Conservation (phyloP, 176 grass and related monocot genomes). For the Oropetium thomaeum region DNA sequence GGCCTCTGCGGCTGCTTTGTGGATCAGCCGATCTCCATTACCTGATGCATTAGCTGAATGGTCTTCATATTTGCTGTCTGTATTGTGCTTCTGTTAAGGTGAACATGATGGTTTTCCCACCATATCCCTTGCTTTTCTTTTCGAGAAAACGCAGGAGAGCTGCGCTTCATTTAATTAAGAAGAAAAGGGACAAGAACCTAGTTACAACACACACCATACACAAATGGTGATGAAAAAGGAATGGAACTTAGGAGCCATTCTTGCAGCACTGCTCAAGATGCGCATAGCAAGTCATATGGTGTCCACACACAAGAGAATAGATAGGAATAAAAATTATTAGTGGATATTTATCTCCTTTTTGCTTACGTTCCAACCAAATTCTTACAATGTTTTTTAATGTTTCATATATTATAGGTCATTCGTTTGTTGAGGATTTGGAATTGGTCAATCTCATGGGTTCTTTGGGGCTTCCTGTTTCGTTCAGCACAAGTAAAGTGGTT, state of each 20-base stretch:
- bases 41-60: not conserved
- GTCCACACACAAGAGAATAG: not conserved
- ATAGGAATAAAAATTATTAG: not conserved
- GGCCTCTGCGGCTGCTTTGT: not conserved
- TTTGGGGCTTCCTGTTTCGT: conserved; percentile 90
- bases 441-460: conserved; percentile 73
- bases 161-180: too few species aligned
- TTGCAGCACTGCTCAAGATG: not conserved
- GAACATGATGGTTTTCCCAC: too few species aligned
- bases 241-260: not conserved
- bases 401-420: conserved; percentile 22
- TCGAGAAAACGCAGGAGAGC: too few species aligned
- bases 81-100: not conserved
- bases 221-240: too few species aligned
- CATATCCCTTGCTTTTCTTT: too few species aligned
- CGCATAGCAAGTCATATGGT: not conserved
- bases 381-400: conserved; percentile 27
- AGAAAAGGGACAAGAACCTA: too few species aligned
- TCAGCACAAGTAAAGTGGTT: conserved; percentile 75
- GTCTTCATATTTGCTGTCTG: not conserved
- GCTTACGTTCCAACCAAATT: conserved; percentile 9
- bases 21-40: not conserved
- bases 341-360: conserved; percentile 4
- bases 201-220: too few species aligned
- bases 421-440: conserved; percentile 66